These are phyloP conservation scores for Aplosporella prunicola DNA, from an alignment of 2,329 filamentous ascomycete genomes.

Conservation along the genomic window DNA sequence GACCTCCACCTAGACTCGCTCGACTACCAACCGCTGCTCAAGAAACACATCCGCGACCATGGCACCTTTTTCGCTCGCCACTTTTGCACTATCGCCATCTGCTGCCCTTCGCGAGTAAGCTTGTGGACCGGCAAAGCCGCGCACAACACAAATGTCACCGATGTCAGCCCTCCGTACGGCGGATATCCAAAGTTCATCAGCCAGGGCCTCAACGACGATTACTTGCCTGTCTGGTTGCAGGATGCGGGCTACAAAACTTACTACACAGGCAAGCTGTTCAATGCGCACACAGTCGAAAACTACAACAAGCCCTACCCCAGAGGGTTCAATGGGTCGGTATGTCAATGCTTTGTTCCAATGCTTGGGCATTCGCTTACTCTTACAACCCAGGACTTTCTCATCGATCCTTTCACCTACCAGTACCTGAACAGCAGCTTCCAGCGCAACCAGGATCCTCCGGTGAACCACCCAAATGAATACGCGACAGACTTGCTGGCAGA, in stretches of 20 bases:
- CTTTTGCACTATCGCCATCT: constrained; percentile 57
- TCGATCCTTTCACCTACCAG: constrained; percentile 59
- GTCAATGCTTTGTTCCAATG: not conserved
- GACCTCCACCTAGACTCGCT: constrained; percentile 53
- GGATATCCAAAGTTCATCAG: constrained; percentile 58
- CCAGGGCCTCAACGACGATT: constrained; percentile 57
- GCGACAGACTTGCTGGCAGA: constrained; percentile 50
- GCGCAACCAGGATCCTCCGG: constrained; percentile 47
- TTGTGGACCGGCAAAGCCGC: constrained; percentile 57
- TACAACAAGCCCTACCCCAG: constrained; percentile 49
- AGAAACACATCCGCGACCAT: constrained; percentile 47
- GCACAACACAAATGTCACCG: constrained; percentile 63
- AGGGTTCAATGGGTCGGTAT: constrained; percentile 51
- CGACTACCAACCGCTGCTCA: constrained; percentile 49
- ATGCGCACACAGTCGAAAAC: constrained; percentile 51
- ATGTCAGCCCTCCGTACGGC: constrained; percentile 45
- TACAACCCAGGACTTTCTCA: constrained; percentile 38
- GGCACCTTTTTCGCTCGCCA: constrained; percentile 54
- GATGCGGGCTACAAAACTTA: constrained; percentile 60
- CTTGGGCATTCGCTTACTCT: not conserved
- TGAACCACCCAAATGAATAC: constrained; percentile 47
- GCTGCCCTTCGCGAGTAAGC: constrained; percentile 58
- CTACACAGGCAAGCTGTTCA: constrained; percentile 66
- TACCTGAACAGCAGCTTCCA: constrained; percentile 59
- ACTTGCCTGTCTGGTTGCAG: constrained; percentile 63